Evolutionary conservation across 1,284 basidiomycete species (phyloP), one percentile per base, ranked within the genome.

Genomic region (Boletus nobilissimus): DNA sequence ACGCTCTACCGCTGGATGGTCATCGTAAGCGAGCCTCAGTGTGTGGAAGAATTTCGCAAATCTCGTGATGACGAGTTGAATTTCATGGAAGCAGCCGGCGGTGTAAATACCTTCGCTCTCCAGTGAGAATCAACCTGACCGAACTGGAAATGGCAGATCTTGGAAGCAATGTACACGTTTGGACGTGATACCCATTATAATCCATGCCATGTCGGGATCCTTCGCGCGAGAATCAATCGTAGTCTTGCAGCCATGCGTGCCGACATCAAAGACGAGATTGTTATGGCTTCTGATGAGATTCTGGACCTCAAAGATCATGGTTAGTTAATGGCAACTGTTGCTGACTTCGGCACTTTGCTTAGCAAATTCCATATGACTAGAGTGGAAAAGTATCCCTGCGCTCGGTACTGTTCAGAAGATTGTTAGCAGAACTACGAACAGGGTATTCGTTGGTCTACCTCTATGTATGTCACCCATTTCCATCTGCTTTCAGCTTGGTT

Each of bases 11-110:
- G 80, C 67, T 91, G 90, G 90, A 76, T 87, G 2, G 85, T 91
- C 10, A 60, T 91, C 29, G 76, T 89, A 3, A 86, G 82, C 43
- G 86, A 85, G 16, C 83, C 80, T 1, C 81, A 86, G 36, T 79
- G 86, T 34, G 81, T 89, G 11, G 87, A 90, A 11, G 90, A 91
- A 39, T 64, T 91, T 19, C 83, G 86, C 11, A 87, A 82, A 46
- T 86, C 86, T 8, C 83, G 85, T 0, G 88, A 89, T 34, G 86
- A 88, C 48, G 78, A 80, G 40, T 19, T 79, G 11, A 80, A 34
- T 38, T 69, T 71, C 24, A 7, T 40, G 29, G 78, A 80, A 46
- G 80, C 60, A 24, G 34, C 36, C 9, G 36, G 60, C 10, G 75
- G 82, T 4, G 81, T 81, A 13, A 64, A 34, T 70, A 40, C 18